Evolutionary conservation across 2,329 filamentous ascomycete species (phyloP).

Genomic region (Emergomyces pasteurianus): DNA sequence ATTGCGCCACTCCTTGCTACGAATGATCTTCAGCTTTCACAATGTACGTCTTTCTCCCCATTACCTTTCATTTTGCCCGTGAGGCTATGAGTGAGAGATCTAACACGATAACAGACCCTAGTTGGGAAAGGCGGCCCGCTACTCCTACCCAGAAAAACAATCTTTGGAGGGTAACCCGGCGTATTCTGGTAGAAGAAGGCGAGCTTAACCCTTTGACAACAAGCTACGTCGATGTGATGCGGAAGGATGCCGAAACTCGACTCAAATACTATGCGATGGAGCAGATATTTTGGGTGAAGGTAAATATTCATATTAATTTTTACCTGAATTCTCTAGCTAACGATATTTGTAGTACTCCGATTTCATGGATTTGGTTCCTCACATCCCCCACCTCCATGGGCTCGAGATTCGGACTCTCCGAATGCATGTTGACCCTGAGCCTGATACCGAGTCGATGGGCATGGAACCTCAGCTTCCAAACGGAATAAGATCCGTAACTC

Average conservation of each 20-base stretch:
- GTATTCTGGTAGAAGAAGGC: conserved; percentile 33
- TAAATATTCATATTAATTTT: conserved; percentile 15
- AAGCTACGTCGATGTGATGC: conserved; percentile 27
- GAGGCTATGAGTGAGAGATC: conserved; percentile 2
- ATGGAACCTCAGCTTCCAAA: conserved; percentile 22
- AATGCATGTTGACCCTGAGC: conserved; percentile 32
- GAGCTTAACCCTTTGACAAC: conserved; percentile 26
- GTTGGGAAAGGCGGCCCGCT: conserved; percentile 34
- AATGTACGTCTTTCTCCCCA: conserved; percentile 23
- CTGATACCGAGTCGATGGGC: conserved; percentile 12
- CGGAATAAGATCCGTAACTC: conserved; percentile 9
- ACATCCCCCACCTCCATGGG: conserved; percentile 36
- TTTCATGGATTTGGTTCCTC: conserved; percentile 38
- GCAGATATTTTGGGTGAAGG: conserved; percentile 41
- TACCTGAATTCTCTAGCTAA: conserved; percentile 5
- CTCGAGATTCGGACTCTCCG: conserved; percentile 27
- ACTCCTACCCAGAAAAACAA: conserved; percentile 33
- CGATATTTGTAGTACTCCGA: conserved; percentile 31
- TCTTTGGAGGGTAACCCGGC: conserved; percentile 37
- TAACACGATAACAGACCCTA: conserved; percentile 22
- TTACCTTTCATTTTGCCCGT: neutral
- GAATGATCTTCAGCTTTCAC: conserved; percentile 38
- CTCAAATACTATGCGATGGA: conserved; percentile 39
- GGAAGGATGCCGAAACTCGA: conserved; percentile 31
- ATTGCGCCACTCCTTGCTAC: conserved; percentile 37